Conservation (phyloP, 2,329 filamentous ascomycete species). For the Orbilia quercus region DNA sequence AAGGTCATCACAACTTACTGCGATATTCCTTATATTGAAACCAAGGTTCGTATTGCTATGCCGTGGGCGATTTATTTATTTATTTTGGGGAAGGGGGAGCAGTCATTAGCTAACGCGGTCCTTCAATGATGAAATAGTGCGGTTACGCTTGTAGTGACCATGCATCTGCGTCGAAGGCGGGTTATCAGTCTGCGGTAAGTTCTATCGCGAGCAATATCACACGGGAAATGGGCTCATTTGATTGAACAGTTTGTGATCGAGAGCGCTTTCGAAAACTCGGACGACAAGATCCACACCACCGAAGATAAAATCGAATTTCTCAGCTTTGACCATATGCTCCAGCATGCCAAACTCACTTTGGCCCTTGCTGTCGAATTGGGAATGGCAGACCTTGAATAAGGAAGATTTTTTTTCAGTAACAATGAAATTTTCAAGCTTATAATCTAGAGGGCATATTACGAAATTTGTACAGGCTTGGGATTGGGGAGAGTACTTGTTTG, state of each 20-base stretch:
- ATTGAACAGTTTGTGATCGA: constrained; percentile 79
- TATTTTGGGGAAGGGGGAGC: too few species aligned
- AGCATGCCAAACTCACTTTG: constrained; percentile 86
- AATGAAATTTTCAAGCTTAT: too few species aligned
- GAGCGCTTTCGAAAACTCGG: constrained; percentile 73
- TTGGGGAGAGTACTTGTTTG: too few species aligned
- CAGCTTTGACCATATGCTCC: constrained; percentile 89
- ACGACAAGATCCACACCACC: constrained; percentile 76
- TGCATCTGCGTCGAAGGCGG: constrained; percentile 74
- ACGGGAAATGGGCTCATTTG: constrained; percentile 60
- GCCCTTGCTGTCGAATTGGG: constrained; percentile 86
- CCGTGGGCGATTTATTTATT: too few species aligned
- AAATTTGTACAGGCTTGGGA: too few species aligned
- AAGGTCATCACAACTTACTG: constrained; percentile 86
- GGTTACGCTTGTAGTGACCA: constrained; percentile 75
- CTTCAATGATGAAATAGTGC: constrained; percentile 67
- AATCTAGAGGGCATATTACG: too few species aligned
- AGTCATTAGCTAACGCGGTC: neutral
- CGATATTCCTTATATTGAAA: constrained; percentile 84
- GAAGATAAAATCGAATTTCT: constrained; percentile 78
- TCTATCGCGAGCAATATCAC: neutral
- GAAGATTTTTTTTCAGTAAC: too few species aligned
- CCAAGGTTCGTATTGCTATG: constrained; percentile 62
- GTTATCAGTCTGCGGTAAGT: constrained; percentile 71
- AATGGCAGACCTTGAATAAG: constrained; percentile 74